Evolutionary conservation across 305 asterid genomes (phyloP).

Genomic region (Plantago coronopus): DNA sequence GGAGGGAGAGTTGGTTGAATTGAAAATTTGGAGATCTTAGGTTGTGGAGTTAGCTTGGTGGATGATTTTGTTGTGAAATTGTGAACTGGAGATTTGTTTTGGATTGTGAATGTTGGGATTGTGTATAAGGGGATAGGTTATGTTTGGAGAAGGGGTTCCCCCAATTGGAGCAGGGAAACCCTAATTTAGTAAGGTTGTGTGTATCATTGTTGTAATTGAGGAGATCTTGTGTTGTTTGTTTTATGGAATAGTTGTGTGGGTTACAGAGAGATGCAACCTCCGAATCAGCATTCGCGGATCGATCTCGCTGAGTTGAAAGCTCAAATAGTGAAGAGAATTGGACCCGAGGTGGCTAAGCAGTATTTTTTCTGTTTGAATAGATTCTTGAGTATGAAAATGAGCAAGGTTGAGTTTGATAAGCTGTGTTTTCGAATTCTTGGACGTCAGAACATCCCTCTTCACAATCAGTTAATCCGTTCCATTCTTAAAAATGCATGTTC

Average conservation of each 20-base stretch:
- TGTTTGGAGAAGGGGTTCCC: neutral
- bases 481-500: slow-evolving; percentile 62
- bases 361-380: slow-evolving; percentile 55
- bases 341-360: slow-evolving; percentile 63
- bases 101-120: neutral
- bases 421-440: slow-evolving; percentile 54
- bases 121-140: neutral
- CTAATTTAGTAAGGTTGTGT: slow-evolving; percentile 9
- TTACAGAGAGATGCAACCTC: slow-evolving; percentile 48
- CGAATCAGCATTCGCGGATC: slow-evolving; percentile 49
- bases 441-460: slow-evolving; percentile 50
- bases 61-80: neutral
- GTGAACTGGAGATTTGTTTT: neutral
- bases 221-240: slow-evolving; percentile 28
- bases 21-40: slow-evolving; percentile 3
- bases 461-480: slow-evolving; percentile 57
- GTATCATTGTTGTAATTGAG: slow-evolving; percentile 3
- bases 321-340: slow-evolving; percentile 52
- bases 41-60: neutral
- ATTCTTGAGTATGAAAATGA: slow-evolving; percentile 59
- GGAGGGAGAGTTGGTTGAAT: slow-evolving; percentile 8
- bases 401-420: slow-evolving; percentile 61
- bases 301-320: slow-evolving; percentile 62
- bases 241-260: slow-evolving; percentile 41
- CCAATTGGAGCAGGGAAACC: slow-evolving; percentile 16